Conservation (phyloP, 495 filamentous ascomycete genomes). For the Penicillium bovifimosum region DNA sequence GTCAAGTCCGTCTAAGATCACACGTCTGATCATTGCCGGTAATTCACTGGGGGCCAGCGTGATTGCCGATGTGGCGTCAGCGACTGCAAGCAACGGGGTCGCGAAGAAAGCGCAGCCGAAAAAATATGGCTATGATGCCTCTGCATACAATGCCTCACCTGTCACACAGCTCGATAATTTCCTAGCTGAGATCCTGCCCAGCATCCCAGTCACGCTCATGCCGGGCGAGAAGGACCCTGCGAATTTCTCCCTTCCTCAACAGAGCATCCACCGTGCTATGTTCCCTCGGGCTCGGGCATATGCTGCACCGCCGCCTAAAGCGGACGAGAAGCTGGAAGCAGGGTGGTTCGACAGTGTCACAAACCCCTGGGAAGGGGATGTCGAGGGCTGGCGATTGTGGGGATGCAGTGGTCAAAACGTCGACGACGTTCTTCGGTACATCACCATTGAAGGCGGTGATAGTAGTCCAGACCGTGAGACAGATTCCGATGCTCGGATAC, state of each 20-base stretch:
- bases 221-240: conserved; percentile 73
- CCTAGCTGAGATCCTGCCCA: conserved; percentile 71
- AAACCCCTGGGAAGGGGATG: conserved; percentile 85
- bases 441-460: conserved; percentile 42
- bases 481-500: conserved; percentile 61
- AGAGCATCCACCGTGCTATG: conserved; percentile 77
- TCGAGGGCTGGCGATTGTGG: conserved; percentile 81
- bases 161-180: conserved; percentile 79
- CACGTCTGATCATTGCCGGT: conserved; percentile 83
- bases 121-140: conserved; percentile 93
- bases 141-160: conserved; percentile 77
- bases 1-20: conserved; percentile 56
- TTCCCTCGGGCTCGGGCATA: conserved; percentile 70
- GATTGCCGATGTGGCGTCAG: conserved; percentile 20
- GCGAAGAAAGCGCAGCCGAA: conserved; percentile 51
- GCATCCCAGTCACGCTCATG: conserved; percentile 74
- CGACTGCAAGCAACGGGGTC: conserved; percentile 21
- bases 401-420: conserved; percentile 87
- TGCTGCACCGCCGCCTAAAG: conserved; percentile 44
- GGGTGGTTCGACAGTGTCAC: conserved; percentile 87
- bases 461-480: conserved; percentile 14
- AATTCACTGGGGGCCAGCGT: conserved; percentile 70
- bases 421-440: conserved; percentile 88
- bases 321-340: conserved; percentile 40
- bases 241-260: conserved; percentile 73